Base-by-base conservation (phyloP, 192 early-diverging fungal species). In the Coemansia guatemalensis region DNA sequence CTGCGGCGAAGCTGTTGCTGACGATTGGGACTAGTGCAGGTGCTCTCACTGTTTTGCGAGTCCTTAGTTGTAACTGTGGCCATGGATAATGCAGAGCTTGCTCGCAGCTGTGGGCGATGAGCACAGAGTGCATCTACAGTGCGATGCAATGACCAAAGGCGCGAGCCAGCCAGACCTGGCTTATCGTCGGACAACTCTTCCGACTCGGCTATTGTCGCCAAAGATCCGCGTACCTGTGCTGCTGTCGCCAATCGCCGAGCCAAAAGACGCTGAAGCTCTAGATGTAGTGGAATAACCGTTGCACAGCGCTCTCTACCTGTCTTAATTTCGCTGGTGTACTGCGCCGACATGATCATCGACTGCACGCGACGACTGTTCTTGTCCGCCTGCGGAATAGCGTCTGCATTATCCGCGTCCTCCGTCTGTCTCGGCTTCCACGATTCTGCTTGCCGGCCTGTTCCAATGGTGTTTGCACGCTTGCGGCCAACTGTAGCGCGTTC, bases 401-500 rank as follows among this genome's bases (percentile, higher is more conserved):
- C 56, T 3, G 22, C 14, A 11, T 58, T 32, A 1, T 56, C 56
- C 2, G 35, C 53, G 18, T 41, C 23, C 23, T 18, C 11, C 21
- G 56, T 29, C n/a, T 39, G 25, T 22, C 21, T 25, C 11, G 49
- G 18, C 32, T 50, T 5, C 30, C 35, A 62, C 14, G 65, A 20
- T 5, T 55, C 69, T 0, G 74, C 56, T 25, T 77, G 75, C 21
- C 65, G 51, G 9, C 69, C 69, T 0, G 65, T 68, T n/a, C 69
- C 75, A 62, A 77, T 71, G 5, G 75, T 77, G 62, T 77, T 60
- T 21, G 69, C 66, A 5, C 75, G 75, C 69, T 68, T 71, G 53
- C 75, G 75, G 22, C 75, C 69, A 1, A 53, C 33, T 0, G 75
- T 68, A 6, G 75, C 69, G 27, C 56, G 65, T 25, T 71, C 69